Percentiles rank a stretch among this genome's conserved stretches.
phyloP scores from a whole-genome alignment of 108 stramenopile species.

The Skeletonema menzelii region DNA sequence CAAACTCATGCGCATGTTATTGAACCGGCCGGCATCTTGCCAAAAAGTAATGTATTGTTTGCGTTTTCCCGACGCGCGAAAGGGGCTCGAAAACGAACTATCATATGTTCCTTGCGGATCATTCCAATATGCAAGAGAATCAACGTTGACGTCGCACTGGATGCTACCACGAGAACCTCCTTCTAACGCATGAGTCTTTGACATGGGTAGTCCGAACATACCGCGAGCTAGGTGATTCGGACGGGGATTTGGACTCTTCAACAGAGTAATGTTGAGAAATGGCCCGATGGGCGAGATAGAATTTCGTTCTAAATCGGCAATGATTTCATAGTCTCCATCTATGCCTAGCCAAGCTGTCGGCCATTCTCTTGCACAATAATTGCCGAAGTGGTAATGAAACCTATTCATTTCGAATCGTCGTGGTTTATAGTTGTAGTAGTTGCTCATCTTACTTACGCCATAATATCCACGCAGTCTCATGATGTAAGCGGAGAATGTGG shows the following conservation, averaged over 20 bases:
- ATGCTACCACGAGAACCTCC: slow-evolving; percentile 69
- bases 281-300: slow-evolving; percentile 38
- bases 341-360: slow-evolving; percentile 77
- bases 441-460: slow-evolving; percentile 67
- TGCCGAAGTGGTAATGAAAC: slow-evolving; percentile 61
- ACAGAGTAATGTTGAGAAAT: slow-evolving; percentile 23
- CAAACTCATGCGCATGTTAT: slow-evolving; percentile 84
- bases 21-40: slow-evolving; percentile 79
- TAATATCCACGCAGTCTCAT: slow-evolving; percentile 80
- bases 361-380: slow-evolving; percentile 68
- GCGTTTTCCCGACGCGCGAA: slow-evolving; percentile 24
- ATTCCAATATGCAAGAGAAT: slow-evolving; percentile 81
- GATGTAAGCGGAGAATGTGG: slow-evolving; percentile 96
- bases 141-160: slow-evolving; percentile 64
- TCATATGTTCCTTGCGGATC: slow-evolving; percentile 69
- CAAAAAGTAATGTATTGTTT: slow-evolving; percentile 68
- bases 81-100: slow-evolving; percentile 60
- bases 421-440: slow-evolving; percentile 65
- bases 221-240: slow-evolving; percentile 62
- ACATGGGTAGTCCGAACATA: slow-evolving; percentile 70
- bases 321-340: slow-evolving; percentile 58
- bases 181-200: slow-evolving; percentile 69
- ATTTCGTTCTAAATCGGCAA: slow-evolving; percentile 37
- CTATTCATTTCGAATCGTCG: slow-evolving; percentile 49
- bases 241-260: slow-evolving; percentile 23